These are phyloP conservation scores for Pisolithus albus DNA, from an alignment of 768 basidiomycete genomes.

Conservation along the genomic window DNA sequence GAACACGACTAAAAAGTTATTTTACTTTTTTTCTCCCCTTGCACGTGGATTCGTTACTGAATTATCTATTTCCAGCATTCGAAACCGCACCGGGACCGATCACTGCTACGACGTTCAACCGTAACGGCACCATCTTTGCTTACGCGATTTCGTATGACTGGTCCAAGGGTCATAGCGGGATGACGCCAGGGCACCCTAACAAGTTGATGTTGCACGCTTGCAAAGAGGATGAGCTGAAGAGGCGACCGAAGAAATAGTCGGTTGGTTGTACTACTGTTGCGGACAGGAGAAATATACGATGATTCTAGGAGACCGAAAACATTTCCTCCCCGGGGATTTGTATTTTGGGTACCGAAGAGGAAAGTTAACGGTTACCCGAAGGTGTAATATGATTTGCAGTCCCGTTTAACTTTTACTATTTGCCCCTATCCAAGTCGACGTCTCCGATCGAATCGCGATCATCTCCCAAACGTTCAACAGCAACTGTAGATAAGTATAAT, in stretches of 20 bases:
- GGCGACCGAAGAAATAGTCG: slow-evolving; percentile 36
- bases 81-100: slow-evolving; percentile 73
- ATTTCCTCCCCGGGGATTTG: too few relatives aligned
- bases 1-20: slow-evolving; percentile 86
- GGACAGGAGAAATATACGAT: too few relatives aligned
- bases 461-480: too few relatives aligned
- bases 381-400: too few relatives aligned
- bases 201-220: slow-evolving; percentile 80
- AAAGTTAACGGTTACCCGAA: too few relatives aligned
- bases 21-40: not conserved
- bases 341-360: too few relatives aligned
- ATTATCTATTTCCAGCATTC: slow-evolving; percentile 45
- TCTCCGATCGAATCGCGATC: too few relatives aligned
- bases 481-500: too few relatives aligned
- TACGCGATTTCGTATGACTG: slow-evolving; percentile 93
- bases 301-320: too few relatives aligned
- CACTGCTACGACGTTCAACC: slow-evolving; percentile 76
- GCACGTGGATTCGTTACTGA: not conserved
- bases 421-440: too few relatives aligned
- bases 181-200: slow-evolving; percentile 61
- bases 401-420: too few relatives aligned
- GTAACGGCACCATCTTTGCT: slow-evolving; percentile 82
- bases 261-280: not conserved
- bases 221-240: slow-evolving; percentile 84
- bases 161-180: slow-evolving; percentile 87